A percentile compares a stretch with the other conserved stretches of the same genome.
These are phyloP conservation scores for Cytospora paraplurivora DNA, from an alignment of 2,329 filamentous ascomycete genomes.

Conservation along the genomic window DNA sequence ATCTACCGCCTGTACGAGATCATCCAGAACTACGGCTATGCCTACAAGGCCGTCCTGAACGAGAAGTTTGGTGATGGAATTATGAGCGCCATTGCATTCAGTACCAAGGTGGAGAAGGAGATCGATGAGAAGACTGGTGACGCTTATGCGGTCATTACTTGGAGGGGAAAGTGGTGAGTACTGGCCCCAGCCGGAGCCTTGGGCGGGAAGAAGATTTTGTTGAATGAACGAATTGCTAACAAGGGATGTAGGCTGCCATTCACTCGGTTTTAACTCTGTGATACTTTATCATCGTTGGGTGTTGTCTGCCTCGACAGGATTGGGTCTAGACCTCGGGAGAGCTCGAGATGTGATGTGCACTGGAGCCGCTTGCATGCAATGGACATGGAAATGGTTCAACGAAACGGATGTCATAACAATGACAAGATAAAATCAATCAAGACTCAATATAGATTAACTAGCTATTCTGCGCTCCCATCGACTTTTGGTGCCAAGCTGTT, in stretches of 20 bases:
- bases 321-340: background rate
- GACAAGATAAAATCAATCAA: background rate
- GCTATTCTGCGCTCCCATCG: background rate
- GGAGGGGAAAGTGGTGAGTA: slow-evolving; percentile 79
- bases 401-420: too few species aligned
- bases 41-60: slow-evolving; percentile 92
- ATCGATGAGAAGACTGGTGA: slow-evolving; percentile 73
- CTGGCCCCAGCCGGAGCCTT: slow-evolving; percentile 9
- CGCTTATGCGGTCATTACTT: slow-evolving; percentile 81
- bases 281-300: background rate
- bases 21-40: slow-evolving; percentile 95
- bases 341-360: background rate
- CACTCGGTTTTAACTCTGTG: slow-evolving; percentile 37
- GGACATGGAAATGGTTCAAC: background rate
- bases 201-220: background rate
- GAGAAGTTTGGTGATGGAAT: slow-evolving; percentile 95
- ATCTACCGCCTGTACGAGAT: slow-evolving; percentile 94
- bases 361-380: background rate
- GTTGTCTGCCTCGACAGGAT: background rate
- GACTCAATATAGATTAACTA: background rate
- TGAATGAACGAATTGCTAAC: slow-evolving; percentile 9
- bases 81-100: slow-evolving; percentile 94
- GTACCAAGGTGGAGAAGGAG: slow-evolving; percentile 92
- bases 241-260: slow-evolving; percentile 40
- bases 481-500: background rate